Evolutionary conservation across 2,329 filamentous ascomycete species (phyloP), one percentile per base, ranked within the genome.

Genomic region (Arthrobotrys musiformis): DNA sequence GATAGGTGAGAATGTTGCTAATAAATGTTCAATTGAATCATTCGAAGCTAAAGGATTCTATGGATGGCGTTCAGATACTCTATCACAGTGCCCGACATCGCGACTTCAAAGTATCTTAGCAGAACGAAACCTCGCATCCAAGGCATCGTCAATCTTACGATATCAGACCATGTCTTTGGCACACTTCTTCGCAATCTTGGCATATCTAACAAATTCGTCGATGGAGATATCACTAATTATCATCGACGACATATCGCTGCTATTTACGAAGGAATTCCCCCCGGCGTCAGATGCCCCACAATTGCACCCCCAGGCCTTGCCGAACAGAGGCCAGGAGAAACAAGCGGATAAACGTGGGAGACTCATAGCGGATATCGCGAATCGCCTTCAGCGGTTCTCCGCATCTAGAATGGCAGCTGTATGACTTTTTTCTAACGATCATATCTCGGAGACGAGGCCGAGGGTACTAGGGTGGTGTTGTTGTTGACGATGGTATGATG

Each of bases 191-290:
- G 78, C 79, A 2, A 30, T 81, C 6, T 68, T 81, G 28, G 24
- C 76, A 22, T 62, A 80, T 44, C 68, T 79, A 17, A 70, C 69
- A 9, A 63, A 64, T 4, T 33, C 48, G 33, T 22, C 63, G 3
- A 50, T 54, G 5, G 73, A 74, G 17, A 60, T 78, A 3, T 70
- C 50, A 15, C 24, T 80, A 22, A 24, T 81, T 4, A 68, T 81
- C 6, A 62, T 81, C 37, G 80, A 81, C 28, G 78, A 79, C 46
- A 74, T 81, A 30, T 79, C 79, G 9, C 64, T 78, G 4, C 63
- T 78, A 2, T 80, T 80, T 63, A 63, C 79, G 6, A 78, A 73
- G 11, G 78, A 80, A 9, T 81, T 79, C 26, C 80, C 75, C 15
- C 78, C 80, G 9, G 79, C 79, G 8, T 68, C 69, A 2, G 79